A percentile compares a stretch with the other conserved stretches of the same genome.
Evolutionary conservation across 129 eudicot genomes (phyloP).

Genomic region (Chrysanthemum lavandulifolium): DNA sequence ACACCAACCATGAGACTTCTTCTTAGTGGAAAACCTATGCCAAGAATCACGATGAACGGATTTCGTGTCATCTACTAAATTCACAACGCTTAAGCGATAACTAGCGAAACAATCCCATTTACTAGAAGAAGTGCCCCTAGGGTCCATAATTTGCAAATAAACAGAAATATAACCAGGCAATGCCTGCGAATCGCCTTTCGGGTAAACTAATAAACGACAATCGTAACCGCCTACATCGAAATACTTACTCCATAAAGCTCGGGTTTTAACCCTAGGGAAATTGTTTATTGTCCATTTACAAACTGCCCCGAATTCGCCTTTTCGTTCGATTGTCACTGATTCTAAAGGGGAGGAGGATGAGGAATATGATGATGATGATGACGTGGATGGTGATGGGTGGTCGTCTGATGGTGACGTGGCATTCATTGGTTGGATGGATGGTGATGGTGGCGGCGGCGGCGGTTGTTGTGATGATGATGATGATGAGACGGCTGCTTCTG

Average conservation of each 20-base stretch:
- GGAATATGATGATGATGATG: conserved; percentile 25
- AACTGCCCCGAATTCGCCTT: conserved; percentile 70
- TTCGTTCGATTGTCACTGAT: conserved; percentile 68
- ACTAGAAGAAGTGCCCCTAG: conserved; percentile 64
- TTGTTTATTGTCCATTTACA: conserved; percentile 80
- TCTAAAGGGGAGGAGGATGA: conserved; percentile 42
- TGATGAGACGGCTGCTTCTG: conserved; percentile 42
- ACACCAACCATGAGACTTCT: conserved; percentile 98
- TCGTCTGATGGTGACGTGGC: conserved; percentile 51
- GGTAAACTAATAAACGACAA: conserved; percentile 81
- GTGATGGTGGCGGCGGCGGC: conserved; percentile 17
- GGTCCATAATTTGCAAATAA: conserved; percentile 92
- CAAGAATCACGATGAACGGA: conserved; percentile 90
- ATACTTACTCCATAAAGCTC: conserved; percentile 95
- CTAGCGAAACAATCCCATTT: conserved; percentile 98
- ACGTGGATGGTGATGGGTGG: conserved; percentile 39
- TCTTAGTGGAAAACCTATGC: conserved; percentile 91
- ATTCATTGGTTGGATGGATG: conserved; percentile 30
- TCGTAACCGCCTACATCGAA: conserved; percentile 97
- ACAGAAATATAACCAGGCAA: conserved; percentile 81
- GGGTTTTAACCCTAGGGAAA: conserved; percentile 69
- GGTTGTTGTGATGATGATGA: conserved; percentile 33
- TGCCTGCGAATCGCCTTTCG: conserved; percentile 94
- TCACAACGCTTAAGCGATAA: conserved; percentile 69
- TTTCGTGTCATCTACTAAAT: conserved; percentile 58